Conservation (phyloP, 768 basidiomycete species). For the Pleurotus sapidus region DNA sequence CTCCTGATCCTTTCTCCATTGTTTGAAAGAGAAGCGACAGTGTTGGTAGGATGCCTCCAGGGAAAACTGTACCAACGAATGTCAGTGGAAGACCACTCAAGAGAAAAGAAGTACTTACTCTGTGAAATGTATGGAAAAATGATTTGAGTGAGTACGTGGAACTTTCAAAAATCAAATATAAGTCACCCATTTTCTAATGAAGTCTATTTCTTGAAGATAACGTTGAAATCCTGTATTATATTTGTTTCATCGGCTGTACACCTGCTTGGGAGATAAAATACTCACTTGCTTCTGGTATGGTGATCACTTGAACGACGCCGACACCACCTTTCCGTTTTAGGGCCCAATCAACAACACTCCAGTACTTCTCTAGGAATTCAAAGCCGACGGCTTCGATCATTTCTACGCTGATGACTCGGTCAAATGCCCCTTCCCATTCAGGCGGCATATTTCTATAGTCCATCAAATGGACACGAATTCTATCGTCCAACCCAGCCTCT, state of each 20-base stretch:
- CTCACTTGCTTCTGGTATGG: constrained; percentile 67
- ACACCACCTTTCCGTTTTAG: constrained; percentile 55
- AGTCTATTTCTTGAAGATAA: constrained; percentile 61
- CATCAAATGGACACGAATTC: constrained; percentile 69
- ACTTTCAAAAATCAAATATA: not conserved
- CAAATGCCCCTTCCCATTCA: constrained; percentile 64
- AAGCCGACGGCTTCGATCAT: constrained; percentile 76
- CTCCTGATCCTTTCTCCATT: constrained; percentile 45
- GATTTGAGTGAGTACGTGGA: not conserved
- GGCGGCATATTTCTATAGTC: constrained; percentile 66
- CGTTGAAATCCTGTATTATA: constrained; percentile 43
- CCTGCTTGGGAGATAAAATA: constrained; percentile 16
- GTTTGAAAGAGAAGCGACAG: constrained; percentile 54
- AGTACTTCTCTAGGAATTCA: constrained; percentile 66
- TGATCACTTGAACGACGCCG: constrained; percentile 74
- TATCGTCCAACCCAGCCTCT: constrained; percentile 44
- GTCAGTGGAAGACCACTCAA: not conserved
- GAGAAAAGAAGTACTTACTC: constrained; percentile 20
- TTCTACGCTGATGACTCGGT: constrained; percentile 70
- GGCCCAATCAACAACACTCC: constrained; percentile 63
- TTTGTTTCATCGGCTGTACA: not conserved
- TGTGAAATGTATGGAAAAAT: constrained; percentile 3
- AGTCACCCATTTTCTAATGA: constrained; percentile 76
- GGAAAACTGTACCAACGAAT: constrained; percentile 48
- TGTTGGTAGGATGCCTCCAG: constrained; percentile 68